phyloP scores from a whole-genome alignment of 805 yeast species.

The Ogataea allantospora region DNA sequence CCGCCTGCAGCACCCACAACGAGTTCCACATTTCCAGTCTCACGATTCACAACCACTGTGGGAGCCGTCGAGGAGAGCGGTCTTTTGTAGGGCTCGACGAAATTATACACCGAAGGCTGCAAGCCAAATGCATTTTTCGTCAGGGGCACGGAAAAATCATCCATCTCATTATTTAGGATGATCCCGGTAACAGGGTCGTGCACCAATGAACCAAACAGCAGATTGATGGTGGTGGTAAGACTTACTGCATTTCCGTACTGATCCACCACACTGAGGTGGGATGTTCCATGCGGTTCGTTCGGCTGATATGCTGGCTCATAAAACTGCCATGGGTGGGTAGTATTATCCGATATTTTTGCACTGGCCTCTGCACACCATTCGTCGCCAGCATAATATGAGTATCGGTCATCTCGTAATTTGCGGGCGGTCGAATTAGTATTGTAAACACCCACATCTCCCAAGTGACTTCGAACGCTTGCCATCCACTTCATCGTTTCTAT shows the following conservation, averaged over 20 bases:
- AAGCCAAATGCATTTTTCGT: conserved; percentile 74
- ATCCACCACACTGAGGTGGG: conserved; percentile 84
- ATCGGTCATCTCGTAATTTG: conserved; percentile 35
- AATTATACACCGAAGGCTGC: conserved; percentile 78
- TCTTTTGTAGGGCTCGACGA: conserved; percentile 69
- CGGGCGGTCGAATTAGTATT: conserved; percentile 26
- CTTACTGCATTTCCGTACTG: conserved; percentile 72
- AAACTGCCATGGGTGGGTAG: conserved; percentile 66
- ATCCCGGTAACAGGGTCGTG: conserved; percentile 83
- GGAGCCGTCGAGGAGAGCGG: conserved; percentile 88
- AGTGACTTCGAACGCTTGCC: conserved; percentile 78
- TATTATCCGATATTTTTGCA: conserved; percentile 49
- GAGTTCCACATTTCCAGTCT: conserved; percentile 51
- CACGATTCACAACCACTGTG: conserved; percentile 51
- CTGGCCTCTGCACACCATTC: conserved; percentile 59
- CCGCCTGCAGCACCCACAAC: conserved; percentile 96
- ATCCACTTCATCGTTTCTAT: conserved; percentile 93
- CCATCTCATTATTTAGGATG: conserved; percentile 88
- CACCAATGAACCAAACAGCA: conserved; percentile 78
- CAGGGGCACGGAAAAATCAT: conserved; percentile 80
- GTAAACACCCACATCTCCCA: conserved; percentile 60
- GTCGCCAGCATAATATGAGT: conserved; percentile 43
- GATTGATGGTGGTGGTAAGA: conserved; percentile 85
- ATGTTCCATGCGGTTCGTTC: conserved; percentile 85
- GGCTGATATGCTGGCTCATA: conserved; percentile 79